Evolutionary conservation across 1,284 basidiomycete species (phyloP).

Genomic region (Puccinia sorghi): DNA sequence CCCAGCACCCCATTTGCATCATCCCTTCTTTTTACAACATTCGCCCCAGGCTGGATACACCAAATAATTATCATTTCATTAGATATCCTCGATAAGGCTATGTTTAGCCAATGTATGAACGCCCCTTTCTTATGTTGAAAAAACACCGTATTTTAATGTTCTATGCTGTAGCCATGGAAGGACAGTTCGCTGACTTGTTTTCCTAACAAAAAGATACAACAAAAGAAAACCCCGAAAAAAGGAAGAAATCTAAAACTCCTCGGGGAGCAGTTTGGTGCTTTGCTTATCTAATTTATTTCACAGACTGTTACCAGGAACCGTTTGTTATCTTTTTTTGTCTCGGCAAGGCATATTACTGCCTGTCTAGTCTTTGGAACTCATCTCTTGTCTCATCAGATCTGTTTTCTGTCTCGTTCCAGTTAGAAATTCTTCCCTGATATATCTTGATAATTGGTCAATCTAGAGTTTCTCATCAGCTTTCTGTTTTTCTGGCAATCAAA

Average conservation of each 20-base stretch:
- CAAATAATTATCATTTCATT: slow-evolving; percentile 23
- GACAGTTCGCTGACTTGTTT: slow-evolving; percentile 6
- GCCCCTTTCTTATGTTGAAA: background rate
- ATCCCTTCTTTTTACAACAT: slow-evolving; percentile 27
- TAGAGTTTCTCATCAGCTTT: background rate
- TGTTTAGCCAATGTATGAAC: background rate
- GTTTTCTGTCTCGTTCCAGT: background rate
- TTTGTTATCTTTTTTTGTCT: background rate
- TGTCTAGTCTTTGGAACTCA: slow-evolving; percentile 1
- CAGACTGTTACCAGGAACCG: background rate
- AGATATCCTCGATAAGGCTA: background rate
- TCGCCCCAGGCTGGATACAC: slow-evolving; percentile 21
- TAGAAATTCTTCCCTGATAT: background rate
- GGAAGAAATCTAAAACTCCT: background rate
- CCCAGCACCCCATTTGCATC: slow-evolving; percentile 38
- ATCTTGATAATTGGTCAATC: background rate
- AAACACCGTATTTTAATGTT: background rate
- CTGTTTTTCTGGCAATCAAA: background rate
- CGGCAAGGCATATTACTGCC: background rate
- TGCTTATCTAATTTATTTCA: background rate
- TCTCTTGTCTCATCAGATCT: background rate
- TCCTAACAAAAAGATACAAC: background rate
- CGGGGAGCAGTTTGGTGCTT: background rate
- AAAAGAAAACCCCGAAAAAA: too few relatives aligned
- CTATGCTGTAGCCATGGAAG: slow-evolving; percentile 1